phyloP scores from a whole-genome alignment of 1,284 basidiomycete genomes.

The Neolentinus lepideus region DNA sequence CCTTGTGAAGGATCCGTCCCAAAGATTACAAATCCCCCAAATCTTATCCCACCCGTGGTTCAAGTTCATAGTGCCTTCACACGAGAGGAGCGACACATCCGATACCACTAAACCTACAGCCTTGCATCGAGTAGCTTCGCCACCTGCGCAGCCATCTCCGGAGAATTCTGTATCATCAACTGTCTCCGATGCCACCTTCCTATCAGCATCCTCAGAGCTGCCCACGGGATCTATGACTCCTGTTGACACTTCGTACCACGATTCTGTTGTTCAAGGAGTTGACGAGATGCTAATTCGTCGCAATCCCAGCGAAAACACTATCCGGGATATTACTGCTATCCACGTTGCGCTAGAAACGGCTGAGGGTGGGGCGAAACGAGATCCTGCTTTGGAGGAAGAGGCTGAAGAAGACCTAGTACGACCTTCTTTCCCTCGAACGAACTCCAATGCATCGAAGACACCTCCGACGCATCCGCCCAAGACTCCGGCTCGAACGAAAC shows the following conservation, averaged over 20 bases:
- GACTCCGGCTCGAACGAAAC: conserved; percentile 91
- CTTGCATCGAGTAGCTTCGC: conserved; percentile 20
- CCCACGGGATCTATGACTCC: conserved; percentile 52
- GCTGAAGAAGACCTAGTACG: conserved; percentile 10
- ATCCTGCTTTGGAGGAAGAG: conserved; percentile 25
- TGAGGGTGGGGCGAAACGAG: conserved; percentile 15
- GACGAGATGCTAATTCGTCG: conserved; percentile 26
- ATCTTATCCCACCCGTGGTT: conserved; percentile 94
- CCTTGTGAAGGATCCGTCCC: conserved; percentile 72
- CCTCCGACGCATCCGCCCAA: conserved; percentile 63
- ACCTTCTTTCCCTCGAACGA: conserved; percentile 18
- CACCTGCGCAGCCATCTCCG: conserved; percentile 28
- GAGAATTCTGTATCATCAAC: conserved; percentile 37
- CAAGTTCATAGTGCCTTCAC: conserved; percentile 68
- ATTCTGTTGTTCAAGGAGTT: conserved; percentile 13
- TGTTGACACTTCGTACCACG: conserved; percentile 47
- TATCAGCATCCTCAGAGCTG: conserved; percentile 44
- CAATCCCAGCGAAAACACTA: conserved; percentile 47
- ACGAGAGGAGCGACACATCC: neutral
- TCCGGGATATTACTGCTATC: conserved; percentile 16
- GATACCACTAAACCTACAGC: conserved; percentile 23
- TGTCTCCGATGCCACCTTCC: conserved; percentile 44
- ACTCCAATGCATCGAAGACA: conserved; percentile 25
- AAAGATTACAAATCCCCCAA: conserved; percentile 75
- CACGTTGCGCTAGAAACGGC: conserved; percentile 3